A percentile compares a stretch with the other conserved stretches of the same genome.
phyloP scores from a whole-genome alignment of 441 rosid species.

The Mallotus repandus region DNA sequence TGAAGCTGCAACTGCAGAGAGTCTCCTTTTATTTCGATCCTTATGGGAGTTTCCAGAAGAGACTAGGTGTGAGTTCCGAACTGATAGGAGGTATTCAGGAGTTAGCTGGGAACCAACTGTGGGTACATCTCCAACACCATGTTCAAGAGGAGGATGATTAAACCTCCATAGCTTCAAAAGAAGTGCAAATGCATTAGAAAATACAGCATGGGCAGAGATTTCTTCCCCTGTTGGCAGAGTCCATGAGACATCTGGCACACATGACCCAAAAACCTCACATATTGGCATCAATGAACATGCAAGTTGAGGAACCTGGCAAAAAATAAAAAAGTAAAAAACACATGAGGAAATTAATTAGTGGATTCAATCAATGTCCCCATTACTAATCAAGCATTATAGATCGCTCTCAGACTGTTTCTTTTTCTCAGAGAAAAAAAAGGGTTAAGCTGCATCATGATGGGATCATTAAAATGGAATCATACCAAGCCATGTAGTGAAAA shows the following conservation, averaged over 20 bases:
- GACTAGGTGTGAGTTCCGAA: slow-evolving; percentile 78
- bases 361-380: slow-evolving; percentile 6
- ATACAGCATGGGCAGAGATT: slow-evolving; percentile 78
- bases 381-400: not conserved
- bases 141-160: slow-evolving; percentile 83
- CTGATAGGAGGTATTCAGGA: slow-evolving; percentile 82
- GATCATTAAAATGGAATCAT: slow-evolving; percentile 28
- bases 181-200: slow-evolving; percentile 91
- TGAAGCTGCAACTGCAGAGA: slow-evolving; percentile 55
- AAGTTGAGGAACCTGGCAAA: slow-evolving; percentile 76
- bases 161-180: slow-evolving; percentile 93
- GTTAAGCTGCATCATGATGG: not conserved
- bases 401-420: not conserved
- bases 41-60: slow-evolving; percentile 61
- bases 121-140: slow-evolving; percentile 72
- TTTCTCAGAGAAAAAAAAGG: not conserved
- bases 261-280: slow-evolving; percentile 94
- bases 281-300: slow-evolving; percentile 93
- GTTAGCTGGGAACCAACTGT: slow-evolving; percentile 78
- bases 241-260: slow-evolving; percentile 70
- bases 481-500: slow-evolving; percentile 95
- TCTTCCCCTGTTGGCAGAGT: slow-evolving; percentile 83
- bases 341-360: not conserved
- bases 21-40: slow-evolving; percentile 55
- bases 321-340: slow-evolving; percentile 15